Conservation (phyloP, 140 eudicot genomes). For the Senecio squalidus region DNA sequence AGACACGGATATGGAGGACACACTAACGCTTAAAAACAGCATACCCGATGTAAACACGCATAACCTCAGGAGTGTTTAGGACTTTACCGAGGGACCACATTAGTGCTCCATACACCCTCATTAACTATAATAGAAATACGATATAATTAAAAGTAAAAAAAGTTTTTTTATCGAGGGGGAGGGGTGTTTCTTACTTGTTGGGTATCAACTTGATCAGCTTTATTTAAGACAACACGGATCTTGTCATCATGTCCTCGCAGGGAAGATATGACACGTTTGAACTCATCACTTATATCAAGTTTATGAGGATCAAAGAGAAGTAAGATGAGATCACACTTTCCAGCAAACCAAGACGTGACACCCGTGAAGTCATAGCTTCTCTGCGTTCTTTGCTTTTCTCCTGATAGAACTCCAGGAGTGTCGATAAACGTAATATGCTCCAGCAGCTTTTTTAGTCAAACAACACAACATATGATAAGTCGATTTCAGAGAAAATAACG, state of each 20-base stretch:
- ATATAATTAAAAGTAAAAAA: too few species aligned
- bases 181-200: too few species aligned
- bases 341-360: constrained; percentile 91
- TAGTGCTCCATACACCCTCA: constrained; percentile 95
- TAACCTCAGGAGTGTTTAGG: constrained; percentile 86
- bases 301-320: constrained; percentile 93
- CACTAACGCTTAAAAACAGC: too few species aligned
- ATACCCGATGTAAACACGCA: too few species aligned
- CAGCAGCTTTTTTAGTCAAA: constrained; percentile 44
- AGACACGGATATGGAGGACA: too few species aligned
- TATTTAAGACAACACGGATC: too few species aligned
- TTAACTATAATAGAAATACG: constrained; percentile 63
- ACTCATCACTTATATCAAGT: too few species aligned
- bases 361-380: too few species aligned
- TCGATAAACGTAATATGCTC: constrained; percentile 87
- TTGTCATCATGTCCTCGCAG: too few species aligned
- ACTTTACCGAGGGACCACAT: constrained; percentile 99
- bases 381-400: constrained; percentile 80
- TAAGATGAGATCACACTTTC: constrained; percentile 75
- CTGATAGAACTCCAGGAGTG: too few species aligned
- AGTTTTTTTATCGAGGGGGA: too few species aligned
- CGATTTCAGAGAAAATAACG: not conserved
- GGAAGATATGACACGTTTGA: constrained; percentile 83
- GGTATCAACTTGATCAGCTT: constrained; percentile 95
- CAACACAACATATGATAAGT: constrained; percentile 1